phyloP scores from a whole-genome alignment of 2,329 filamentous ascomycete species.

The Nemania diffusa region DNA sequence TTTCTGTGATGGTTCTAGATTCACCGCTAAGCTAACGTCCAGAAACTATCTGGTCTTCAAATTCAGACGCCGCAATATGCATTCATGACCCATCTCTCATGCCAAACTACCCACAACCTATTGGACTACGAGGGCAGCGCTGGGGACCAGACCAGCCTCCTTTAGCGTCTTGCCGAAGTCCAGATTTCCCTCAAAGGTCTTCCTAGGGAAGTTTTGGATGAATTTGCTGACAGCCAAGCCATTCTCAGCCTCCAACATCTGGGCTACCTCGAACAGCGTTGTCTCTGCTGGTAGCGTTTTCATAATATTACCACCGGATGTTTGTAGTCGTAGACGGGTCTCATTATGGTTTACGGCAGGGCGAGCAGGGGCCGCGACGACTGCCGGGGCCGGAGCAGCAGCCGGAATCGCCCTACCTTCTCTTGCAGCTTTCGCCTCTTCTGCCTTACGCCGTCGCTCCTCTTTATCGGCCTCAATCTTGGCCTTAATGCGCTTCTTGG shows the following conservation, averaged over 20 bases:
- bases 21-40: conserved; percentile 14
- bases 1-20: conserved; percentile 25
- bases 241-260: conserved; percentile 76
- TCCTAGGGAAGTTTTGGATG: conserved; percentile 85
- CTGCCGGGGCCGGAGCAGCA: conserved; percentile 54
- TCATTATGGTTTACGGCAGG: conserved; percentile 81
- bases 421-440: conserved; percentile 85
- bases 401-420: conserved; percentile 71
- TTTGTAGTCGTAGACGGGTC: conserved; percentile 84
- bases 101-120: conserved; percentile 47
- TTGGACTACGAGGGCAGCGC: conserved; percentile 84
- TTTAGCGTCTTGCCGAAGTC: conserved; percentile 93
- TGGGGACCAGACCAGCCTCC: conserved; percentile 90
- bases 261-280: conserved; percentile 91
- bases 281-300: conserved; percentile 92
- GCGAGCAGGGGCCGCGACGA: conserved; percentile 58
- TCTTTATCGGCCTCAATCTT: conserved; percentile 96
- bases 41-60: conserved; percentile 18
- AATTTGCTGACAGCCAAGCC: conserved; percentile 79
- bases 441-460: conserved; percentile 84
- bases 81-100: conserved; percentile 27
- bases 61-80: conserved; percentile 40
- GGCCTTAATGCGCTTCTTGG: conserved; percentile 88
- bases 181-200: conserved; percentile 73
- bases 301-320: conserved; percentile 76